These are phyloP conservation scores for Fusarium abutilonis DNA, from an alignment of 2,329 filamentous ascomycete species.

Conservation along the genomic window DNA sequence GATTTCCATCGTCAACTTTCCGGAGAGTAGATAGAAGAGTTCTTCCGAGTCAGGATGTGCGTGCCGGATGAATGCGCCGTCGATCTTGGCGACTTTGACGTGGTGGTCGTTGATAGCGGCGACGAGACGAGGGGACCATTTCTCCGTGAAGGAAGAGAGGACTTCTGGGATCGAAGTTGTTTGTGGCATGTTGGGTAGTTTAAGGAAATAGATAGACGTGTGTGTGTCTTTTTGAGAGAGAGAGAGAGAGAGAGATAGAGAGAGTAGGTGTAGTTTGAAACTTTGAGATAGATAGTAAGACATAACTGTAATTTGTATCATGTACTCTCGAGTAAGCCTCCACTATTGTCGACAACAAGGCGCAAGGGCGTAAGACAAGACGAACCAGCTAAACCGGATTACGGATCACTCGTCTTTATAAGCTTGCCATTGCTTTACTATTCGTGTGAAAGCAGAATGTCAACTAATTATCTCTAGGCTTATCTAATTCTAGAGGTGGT, in stretches of 20 bases:
- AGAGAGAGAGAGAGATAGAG: too few relatives aligned
- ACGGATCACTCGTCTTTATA: not conserved
- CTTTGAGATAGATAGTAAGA: not conserved
- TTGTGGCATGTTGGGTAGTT: conserved; percentile 24
- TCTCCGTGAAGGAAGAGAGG: conserved; percentile 45
- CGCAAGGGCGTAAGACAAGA: conserved; percentile 11
- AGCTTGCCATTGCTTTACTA: not conserved
- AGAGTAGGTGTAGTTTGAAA: too few relatives aligned
- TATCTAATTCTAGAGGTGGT: too few relatives aligned
- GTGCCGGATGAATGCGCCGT: conserved; percentile 55
- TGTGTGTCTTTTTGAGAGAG: not conserved
- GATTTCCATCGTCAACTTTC: conserved; percentile 50
- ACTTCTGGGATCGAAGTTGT: conserved; percentile 41
- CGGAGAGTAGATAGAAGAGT: conserved; percentile 53
- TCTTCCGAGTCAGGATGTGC: conserved; percentile 55
- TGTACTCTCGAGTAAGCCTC: not conserved
- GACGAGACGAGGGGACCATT: conserved; percentile 48
- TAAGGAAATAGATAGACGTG: not conserved
- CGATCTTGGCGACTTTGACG: conserved; percentile 54
- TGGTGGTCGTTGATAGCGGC: conserved; percentile 52
- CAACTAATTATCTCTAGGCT: too few relatives aligned
- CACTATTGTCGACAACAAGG: conserved; percentile 19
- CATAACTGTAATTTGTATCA: not conserved
- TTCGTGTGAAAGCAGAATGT: not conserved
- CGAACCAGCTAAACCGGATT: not conserved